Evolutionary conservation across 2,329 filamentous ascomycete genomes (phyloP).

Genomic region (Penicillium expansum): DNA sequence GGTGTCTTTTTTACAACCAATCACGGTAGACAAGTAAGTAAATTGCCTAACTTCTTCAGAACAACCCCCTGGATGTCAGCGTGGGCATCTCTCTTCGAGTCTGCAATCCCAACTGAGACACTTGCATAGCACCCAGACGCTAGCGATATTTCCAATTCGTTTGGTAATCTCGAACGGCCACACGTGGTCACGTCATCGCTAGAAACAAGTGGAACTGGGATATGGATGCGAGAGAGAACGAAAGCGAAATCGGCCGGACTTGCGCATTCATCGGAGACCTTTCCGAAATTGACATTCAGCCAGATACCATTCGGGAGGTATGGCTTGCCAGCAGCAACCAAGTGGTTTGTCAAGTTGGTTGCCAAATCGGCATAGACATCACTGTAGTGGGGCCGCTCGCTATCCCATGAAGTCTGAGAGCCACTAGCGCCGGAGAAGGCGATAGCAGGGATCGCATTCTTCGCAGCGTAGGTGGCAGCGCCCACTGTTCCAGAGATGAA

Average conservation of each 20-base stretch:
- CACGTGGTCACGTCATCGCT: constrained; percentile 57
- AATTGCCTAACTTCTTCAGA: constrained; percentile 48
- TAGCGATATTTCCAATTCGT: constrained; percentile 54
- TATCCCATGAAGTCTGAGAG: constrained; percentile 55
- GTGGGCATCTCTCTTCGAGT: constrained; percentile 59
- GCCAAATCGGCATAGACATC: constrained; percentile 64
- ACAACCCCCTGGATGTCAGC: constrained; percentile 53
- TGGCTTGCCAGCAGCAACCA: constrained; percentile 58
- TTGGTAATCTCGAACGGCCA: constrained; percentile 55
- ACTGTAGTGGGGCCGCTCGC: constrained; percentile 49
- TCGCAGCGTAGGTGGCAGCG: constrained; percentile 58
- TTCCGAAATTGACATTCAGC: constrained; percentile 69
- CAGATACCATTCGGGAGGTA: constrained; percentile 61
- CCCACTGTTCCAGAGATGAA: constrained; percentile 67
- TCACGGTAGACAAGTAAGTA: constrained; percentile 50
- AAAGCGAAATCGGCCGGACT: constrained; percentile 58
- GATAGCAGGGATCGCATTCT: constrained; percentile 60
- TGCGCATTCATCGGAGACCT: constrained; percentile 51
- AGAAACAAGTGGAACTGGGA: constrained; percentile 37
- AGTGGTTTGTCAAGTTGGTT: constrained; percentile 54
- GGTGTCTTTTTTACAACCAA: neutral
- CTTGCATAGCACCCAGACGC: constrained; percentile 59
- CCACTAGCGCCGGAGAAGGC: constrained; percentile 62
- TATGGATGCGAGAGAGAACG: constrained; percentile 61
- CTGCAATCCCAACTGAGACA: constrained; percentile 61